Conservation (phyloP, 495 filamentous ascomycete genomes). For the Aspergillus taichungensis region DNA sequence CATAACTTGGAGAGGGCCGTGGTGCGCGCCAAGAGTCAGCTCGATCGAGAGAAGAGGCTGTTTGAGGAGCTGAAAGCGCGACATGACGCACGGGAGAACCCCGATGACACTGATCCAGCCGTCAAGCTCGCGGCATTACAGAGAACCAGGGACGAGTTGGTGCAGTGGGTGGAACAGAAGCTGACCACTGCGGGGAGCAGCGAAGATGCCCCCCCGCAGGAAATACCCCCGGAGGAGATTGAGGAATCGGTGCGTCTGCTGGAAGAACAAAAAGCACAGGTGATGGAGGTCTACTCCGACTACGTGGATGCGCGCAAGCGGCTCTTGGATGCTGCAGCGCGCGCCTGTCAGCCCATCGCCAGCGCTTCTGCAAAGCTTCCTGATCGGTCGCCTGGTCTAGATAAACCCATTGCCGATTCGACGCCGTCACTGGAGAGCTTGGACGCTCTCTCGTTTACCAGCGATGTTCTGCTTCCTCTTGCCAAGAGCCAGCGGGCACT, state of each 20-base stretch:
- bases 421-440: constrained; percentile 13
- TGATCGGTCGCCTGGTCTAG: constrained; percentile 19
- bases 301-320: constrained; percentile 31
- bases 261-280: constrained; percentile 37
- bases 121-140: constrained; percentile 37
- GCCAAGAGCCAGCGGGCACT: constrained; percentile 52
- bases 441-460: constrained; percentile 45
- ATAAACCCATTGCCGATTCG: constrained; percentile 8
- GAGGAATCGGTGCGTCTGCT: constrained; percentile 26
- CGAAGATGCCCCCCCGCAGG: constrained; percentile 31
- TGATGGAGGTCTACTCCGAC: constrained; percentile 37
- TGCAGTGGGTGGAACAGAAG: constrained; percentile 65
- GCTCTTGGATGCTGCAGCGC: constrained; percentile 29
- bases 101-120: constrained; percentile 16
- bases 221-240: constrained; percentile 25
- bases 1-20: constrained; percentile 58
- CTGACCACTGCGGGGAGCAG: constrained; percentile 43
- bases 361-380: constrained; percentile 16
- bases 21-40: constrained; percentile 50
- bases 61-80: constrained; percentile 46
- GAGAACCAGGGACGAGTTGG: constrained; percentile 53
- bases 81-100: constrained; percentile 14
- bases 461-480: constrained; percentile 46
- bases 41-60: constrained; percentile 53
- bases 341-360: constrained; percentile 28